Conservation (phyloP, 441 rosid species). For the Arabidopsis lyrata region DNA sequence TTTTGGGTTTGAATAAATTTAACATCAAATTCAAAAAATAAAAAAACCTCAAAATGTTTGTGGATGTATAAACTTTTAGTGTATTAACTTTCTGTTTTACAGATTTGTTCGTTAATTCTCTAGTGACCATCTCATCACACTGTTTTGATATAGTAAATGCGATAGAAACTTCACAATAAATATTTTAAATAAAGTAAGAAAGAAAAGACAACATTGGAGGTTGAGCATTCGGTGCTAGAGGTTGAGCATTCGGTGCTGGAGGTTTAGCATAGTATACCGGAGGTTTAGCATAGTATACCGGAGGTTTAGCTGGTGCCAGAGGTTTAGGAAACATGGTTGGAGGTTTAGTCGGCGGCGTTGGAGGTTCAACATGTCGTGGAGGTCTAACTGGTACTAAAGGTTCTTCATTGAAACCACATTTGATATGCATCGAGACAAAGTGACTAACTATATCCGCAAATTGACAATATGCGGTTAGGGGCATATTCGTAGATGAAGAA, state of each 20-base stretch:
- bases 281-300: background rate
- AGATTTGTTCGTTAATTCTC: background rate
- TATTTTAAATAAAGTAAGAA: background rate
- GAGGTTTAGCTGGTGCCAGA: background rate
- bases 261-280: background rate
- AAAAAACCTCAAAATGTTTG: too few relatives aligned
- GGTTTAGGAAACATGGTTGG: background rate
- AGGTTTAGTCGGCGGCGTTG: too few relatives aligned
- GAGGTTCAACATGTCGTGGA: too few relatives aligned
- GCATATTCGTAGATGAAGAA: background rate
- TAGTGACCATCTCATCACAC: background rate
- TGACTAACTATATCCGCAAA: conserved; percentile 11
- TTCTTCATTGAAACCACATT: conserved; percentile 2
- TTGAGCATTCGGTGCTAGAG: background rate
- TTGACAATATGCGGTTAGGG: conserved; percentile 18
- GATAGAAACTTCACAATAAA: background rate
- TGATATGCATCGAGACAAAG: background rate
- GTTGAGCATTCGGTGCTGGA: background rate
- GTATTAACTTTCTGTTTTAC: background rate
- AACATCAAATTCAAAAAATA: too few relatives aligned
- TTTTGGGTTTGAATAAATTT: too few relatives aligned
- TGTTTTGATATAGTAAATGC: background rate
- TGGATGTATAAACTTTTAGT: background rate
- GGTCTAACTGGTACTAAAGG: conserved; percentile 7
- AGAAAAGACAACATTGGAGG: background rate